Conservation (phyloP, 2,329 filamentous ascomycete genomes). For the Fusarium phyllophilum region DNA sequence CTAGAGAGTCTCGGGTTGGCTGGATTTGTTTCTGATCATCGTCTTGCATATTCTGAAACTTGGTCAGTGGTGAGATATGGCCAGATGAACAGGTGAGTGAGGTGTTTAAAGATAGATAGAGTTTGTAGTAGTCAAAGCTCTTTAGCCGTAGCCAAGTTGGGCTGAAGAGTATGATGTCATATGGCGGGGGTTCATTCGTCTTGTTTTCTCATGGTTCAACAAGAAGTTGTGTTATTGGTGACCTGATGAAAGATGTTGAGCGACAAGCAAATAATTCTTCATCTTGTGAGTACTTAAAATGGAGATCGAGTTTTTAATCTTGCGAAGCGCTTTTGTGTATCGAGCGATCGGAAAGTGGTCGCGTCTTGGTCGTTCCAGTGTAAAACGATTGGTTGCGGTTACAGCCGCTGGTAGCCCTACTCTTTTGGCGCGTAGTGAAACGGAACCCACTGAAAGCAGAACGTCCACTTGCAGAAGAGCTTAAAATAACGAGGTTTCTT, state of each 20-base stretch:
- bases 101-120: neutral
- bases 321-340: constrained; percentile 32
- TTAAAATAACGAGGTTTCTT: constrained; percentile 11
- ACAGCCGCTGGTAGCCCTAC: constrained; percentile 11
- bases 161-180: constrained; percentile 28
- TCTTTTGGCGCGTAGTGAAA: constrained; percentile 33
- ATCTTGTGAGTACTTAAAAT: neutral
- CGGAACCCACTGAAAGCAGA: neutral
- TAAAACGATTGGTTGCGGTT: constrained; percentile 30
- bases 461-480: neutral
- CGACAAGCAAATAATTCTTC: neutral
- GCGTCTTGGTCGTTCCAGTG: constrained; percentile 2
- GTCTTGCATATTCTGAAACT: constrained; percentile 40
- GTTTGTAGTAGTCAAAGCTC: neutral
- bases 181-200: neutral
- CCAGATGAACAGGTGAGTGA: neutral
- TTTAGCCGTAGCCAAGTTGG: constrained; percentile 3
- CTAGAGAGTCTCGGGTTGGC: constrained; percentile 25
- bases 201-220: neutral
- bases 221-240: neutral
- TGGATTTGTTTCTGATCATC: constrained; percentile 31
- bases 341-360: constrained; percentile 1
- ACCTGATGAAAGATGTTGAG: neutral
- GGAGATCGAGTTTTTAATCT: neutral
- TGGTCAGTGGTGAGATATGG: constrained; percentile 1